Percentiles rank a stretch among this genome's conserved stretches.
Conservation (phyloP, 1,284 basidiomycete genomes). For the Sporisorium iseilematis-ciliati region DNA sequence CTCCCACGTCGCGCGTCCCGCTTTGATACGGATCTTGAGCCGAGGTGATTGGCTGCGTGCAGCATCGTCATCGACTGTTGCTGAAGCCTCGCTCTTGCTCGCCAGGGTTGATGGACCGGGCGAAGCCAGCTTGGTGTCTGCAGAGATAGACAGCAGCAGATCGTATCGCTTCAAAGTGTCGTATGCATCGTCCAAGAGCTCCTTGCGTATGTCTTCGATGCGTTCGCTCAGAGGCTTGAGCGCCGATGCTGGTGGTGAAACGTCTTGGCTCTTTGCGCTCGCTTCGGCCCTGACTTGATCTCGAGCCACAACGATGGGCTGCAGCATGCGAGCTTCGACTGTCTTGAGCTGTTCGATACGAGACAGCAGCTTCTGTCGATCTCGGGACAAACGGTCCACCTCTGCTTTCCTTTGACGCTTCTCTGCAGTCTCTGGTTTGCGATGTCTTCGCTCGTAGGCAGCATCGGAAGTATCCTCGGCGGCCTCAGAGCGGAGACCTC, state of each 20-base stretch:
- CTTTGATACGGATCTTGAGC: slow-evolving; percentile 47
- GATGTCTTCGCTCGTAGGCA: slow-evolving; percentile 85
- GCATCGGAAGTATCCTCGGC: slow-evolving; percentile 82
- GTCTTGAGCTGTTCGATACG: slow-evolving; percentile 84
- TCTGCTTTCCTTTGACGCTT: slow-evolving; percentile 85
- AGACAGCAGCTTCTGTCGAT: slow-evolving; percentile 89
- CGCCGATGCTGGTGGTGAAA: background rate
- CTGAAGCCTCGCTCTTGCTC: slow-evolving; percentile 9
- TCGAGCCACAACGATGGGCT: slow-evolving; percentile 52
- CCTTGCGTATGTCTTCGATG: slow-evolving; percentile 48
- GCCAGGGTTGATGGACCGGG: slow-evolving; percentile 16
- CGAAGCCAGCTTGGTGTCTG: slow-evolving; percentile 20
- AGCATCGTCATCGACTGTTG: slow-evolving; percentile 4
- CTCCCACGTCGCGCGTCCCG: slow-evolving; percentile 30
- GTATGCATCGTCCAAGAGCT: slow-evolving; percentile 53
- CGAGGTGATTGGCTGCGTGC: slow-evolving; percentile 33
- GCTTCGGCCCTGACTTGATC: slow-evolving; percentile 41
- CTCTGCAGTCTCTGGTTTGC: slow-evolving; percentile 86
- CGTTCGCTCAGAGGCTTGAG: slow-evolving; percentile 30
- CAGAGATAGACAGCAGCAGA: slow-evolving; percentile 37
- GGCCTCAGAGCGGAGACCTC: slow-evolving; percentile 47
- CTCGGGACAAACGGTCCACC: slow-evolving; percentile 88
- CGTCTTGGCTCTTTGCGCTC: background rate
- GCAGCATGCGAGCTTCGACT: slow-evolving; percentile 74
- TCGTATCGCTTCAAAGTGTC: slow-evolving; percentile 58